Base-by-base conservation (phyloP, 2,329 filamentous ascomycete species). In the Hymenoscyphus albidus region DNA sequence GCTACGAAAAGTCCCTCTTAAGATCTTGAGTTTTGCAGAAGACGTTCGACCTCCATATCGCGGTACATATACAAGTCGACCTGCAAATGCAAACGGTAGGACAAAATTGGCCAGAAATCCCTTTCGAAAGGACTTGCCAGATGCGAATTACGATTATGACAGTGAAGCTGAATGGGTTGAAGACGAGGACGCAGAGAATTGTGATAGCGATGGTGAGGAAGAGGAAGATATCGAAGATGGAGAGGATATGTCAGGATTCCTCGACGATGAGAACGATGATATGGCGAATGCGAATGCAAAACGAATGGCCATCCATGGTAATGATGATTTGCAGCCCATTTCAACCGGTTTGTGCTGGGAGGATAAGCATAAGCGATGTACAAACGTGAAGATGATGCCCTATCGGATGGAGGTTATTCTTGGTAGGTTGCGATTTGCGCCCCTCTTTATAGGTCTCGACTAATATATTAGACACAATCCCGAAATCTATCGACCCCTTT, bases 341-440 rank as follows among this genome's bases (percentile, higher is more conserved):
- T 90, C 84, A 74, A 92, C 88, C 3, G 95, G 94, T 0, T 79
- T 98, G 10, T 95, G 90, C 74, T 99, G 93, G 85, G 91, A 96
- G 73, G 83, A 89, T 73, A 75, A 72, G 44, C 74, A 78, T 67
- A 78, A 80, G 59, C 76, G 78, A 68, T 82, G 74, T 72, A 81
- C 76, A 69, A 82, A 76, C 71, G 78, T 80, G 1, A 82, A 82
- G 44, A 76, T 84, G 67, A 78, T 85, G 65, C 80, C 83, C 7
- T 91, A 89, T 76, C 86, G 83, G 68, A 88, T 97, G 79, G 90
- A 94, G 72, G 83, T 93, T 66, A 84, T 96, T 51, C 65, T 74
- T 56, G 35, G 59, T 69, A 72, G 39, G 68, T 68, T 51, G 5
- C 22, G 9, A 10, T 18, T 16, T 56, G 61, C 4, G 55, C 4